Percentiles rank a stretch among this genome's conserved stretches.
Conservation (phyloP, 495 filamentous ascomycete genomes). For the Aspergillus olivimuriae region DNA sequence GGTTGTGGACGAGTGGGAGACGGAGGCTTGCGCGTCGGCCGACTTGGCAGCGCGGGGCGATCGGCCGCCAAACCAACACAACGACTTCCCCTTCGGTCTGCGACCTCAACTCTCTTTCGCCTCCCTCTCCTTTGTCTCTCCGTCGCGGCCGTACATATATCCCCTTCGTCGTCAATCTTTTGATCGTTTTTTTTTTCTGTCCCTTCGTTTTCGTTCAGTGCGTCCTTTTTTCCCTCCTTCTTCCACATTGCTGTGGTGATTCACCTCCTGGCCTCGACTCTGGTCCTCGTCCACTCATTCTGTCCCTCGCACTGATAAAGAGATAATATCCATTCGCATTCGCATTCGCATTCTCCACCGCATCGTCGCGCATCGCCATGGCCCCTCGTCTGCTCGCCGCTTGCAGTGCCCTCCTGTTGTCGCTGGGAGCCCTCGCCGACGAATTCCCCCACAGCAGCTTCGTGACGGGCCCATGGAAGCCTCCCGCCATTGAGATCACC, state of each 20-base stretch:
- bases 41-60: too few species aligned
- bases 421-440: conserved; percentile 18
- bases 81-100: neutral
- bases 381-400: conserved; percentile 12
- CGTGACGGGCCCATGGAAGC: conserved; percentile 21
- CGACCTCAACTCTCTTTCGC: neutral
- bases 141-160: neutral
- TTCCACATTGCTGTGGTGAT: neutral
- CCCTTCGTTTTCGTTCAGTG: neutral
- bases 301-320: too few species aligned
- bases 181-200: neutral
- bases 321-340: too few species aligned
- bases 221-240: neutral
- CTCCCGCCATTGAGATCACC: conserved; percentile 24
- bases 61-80: too few species aligned
- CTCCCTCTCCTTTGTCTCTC: neutral
- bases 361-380: conserved; percentile 5
- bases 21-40: too few species aligned
- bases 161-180: neutral
- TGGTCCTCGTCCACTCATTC: too few species aligned
- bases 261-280: neutral
- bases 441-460: conserved; percentile 22
- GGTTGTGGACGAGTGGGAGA: too few species aligned
- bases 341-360: too few species aligned
- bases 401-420: conserved; percentile 21